Base-by-base conservation (phyloP, 2,329 filamentous ascomycete genomes). In the Venturiaceae sp. region DNA sequence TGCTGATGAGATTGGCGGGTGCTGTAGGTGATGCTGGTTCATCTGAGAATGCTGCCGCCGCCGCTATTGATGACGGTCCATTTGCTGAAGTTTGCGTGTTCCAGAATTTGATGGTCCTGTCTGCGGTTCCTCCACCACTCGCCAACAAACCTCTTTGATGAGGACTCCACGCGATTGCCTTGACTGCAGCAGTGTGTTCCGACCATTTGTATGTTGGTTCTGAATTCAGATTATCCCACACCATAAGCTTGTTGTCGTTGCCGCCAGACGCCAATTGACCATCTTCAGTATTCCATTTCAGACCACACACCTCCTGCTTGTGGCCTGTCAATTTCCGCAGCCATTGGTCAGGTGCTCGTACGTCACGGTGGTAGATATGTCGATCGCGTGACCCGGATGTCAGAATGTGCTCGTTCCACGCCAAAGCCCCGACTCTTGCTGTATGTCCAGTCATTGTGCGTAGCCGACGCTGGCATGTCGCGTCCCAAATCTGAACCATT, bases 211-310 rank as follows among this genome's bases (percentile, higher is more conserved):
- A 96, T 2, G 95, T 80, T 1, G 94, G 94, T 7, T 91, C 89
- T 65, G 95, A 88, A n/a, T 86, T 90, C 60, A 96, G 80, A 69
- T 95, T 95, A 67, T 99, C 94, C 94, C 94, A 99, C 26, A 99
- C 91, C 83, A 97, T 94, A 50, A 99, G 80, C 71, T 97, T 97
- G 76, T 99, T 99, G 76, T 99, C 94, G 72, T 99, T 99, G 5
- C 94, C 94, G 54, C 94, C 94, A 58, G 90, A 95, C 13, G 94
- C 94, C 28, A 99, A 80, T 71, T 99, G 94, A 5, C 91, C 89
- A 66, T 96, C 92, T 65, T 97, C 92, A 59, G 88, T 89, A 67
- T 99, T 99, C 94, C 94, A 99, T 66, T 92, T 92, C 55, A 99
- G 76, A 8, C 94, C 94, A 69, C 94, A 99, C 13, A 99, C 90